Base-by-base conservation (phyloP, 2,329 filamentous ascomycete genomes). In the Ceratocystiopsis brevicomis region DNA sequence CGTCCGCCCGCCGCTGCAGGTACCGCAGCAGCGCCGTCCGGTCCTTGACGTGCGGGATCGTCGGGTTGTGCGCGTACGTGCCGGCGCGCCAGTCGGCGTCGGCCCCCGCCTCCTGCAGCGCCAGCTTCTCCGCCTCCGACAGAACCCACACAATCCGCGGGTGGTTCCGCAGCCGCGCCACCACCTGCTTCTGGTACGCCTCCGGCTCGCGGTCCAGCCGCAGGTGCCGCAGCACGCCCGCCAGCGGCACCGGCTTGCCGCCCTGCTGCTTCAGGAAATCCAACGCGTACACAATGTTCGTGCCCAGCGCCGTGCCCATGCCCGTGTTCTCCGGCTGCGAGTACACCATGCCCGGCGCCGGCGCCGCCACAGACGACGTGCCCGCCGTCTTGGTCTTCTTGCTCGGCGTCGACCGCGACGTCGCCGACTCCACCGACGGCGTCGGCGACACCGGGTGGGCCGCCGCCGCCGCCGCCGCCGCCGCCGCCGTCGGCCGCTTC, bases 281-380 rank as follows among this genome's bases (percentile, higher is more conserved):
- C 57, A 93, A 78, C 17, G 85, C 84, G 61, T 86, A 94, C 45
- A 81, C 74, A 57, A 95, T 78, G 59, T 93, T 83, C 13, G 86
- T 92, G 65, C 85, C 78, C 58, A 90, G 76, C 59, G 88, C 80
- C 47, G 70, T 70, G 51, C 86, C 85, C 42, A 78, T 82, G 55
- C 78, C 80, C 15, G 76, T 83, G 54, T 79, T 76, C 50, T 73
- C 71, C 17, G 82, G 82, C 62, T 87, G 83, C 44, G 82, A 87
- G 61, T 78, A 88, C 43, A 82, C 67, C 13, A 69, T 65, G 4
- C 19, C 19, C 4, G 19, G 19, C 39, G 67, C 66, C 15, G 56
- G 39, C 8, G n/a, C 37, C 32, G 32, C 13, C 19, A 32, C 36
- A 15, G 33, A n/a, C 4, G 37, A 40, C n/a, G 17, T n/a, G 16